phyloP scores from a whole-genome alignment of 1,284 basidiomycete species.

The Phlebopus sp. region DNA sequence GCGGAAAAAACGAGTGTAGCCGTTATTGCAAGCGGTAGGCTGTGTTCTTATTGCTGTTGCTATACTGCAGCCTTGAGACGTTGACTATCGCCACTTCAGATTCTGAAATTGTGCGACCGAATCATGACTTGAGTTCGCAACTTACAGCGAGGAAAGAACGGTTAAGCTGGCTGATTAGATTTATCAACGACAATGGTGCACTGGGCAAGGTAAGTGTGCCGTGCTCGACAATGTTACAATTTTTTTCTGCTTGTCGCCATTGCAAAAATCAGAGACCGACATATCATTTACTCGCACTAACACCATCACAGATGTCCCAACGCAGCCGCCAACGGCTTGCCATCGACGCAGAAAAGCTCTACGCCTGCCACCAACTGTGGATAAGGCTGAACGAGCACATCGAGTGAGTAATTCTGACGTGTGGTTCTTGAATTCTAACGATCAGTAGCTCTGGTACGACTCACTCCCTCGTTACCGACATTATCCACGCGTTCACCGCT shows the following conservation, averaged over 20 bases:
- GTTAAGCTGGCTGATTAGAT: constrained; percentile 79
- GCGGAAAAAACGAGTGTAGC: constrained; percentile 75
- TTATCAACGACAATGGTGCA: constrained; percentile 83
- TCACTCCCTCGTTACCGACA: constrained; percentile 61
- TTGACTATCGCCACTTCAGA: constrained; percentile 41
- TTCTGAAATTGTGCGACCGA: constrained; percentile 67
- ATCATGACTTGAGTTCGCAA: constrained; percentile 81
- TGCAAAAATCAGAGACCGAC: constrained; percentile 6
- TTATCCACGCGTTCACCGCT: constrained; percentile 65
- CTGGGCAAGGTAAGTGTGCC: constrained; percentile 58
- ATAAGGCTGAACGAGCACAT: constrained; percentile 71
- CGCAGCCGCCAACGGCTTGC: constrained; percentile 72
- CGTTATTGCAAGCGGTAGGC: constrained; percentile 65
- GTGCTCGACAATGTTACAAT: neutral
- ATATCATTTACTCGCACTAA: constrained; percentile 6
- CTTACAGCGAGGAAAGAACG: constrained; percentile 74
- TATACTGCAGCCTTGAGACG: neutral
- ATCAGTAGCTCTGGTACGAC: constrained; percentile 42
- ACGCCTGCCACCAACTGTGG: constrained; percentile 85
- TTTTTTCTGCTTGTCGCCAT: neutral
- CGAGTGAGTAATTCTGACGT: constrained; percentile 42
- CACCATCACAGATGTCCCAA: constrained; percentile 67
- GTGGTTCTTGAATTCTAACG: constrained; percentile 1
- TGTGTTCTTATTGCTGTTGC: neutral
- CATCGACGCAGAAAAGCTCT: constrained; percentile 87